Conservation (phyloP, 371 early-diverging fungal species). For the Thermomucor indicae-seudaticae region DNA sequence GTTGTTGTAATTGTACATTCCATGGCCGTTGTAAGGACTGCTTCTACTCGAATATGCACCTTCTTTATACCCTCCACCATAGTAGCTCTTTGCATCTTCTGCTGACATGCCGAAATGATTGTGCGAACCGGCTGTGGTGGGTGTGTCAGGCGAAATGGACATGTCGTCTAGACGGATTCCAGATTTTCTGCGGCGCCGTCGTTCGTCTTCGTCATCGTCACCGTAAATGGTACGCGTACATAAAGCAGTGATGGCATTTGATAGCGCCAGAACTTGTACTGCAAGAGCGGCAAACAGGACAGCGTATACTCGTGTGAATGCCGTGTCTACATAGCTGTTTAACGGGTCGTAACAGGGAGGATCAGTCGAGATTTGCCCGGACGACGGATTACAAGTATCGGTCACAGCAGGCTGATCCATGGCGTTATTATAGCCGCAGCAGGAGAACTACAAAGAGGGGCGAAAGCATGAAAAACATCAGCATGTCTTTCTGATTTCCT, state of each 20-base stretch:
- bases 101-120: constrained; percentile 11
- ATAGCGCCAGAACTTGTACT: constrained; percentile 34
- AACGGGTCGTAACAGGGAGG: constrained; percentile 28
- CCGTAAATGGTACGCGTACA: constrained; percentile 24
- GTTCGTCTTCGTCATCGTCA: constrained; percentile 36
- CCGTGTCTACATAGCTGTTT: constrained; percentile 15
- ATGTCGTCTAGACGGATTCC: constrained; percentile 44
- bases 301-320: constrained; percentile 32
- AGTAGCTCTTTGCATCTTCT: constrained; percentile 5
- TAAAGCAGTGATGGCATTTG: constrained; percentile 37
- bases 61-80: constrained; percentile 7
- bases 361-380: constrained; percentile 6
- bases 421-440: constrained; percentile 40
- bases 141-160: constrained; percentile 34
- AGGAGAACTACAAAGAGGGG: constrained; percentile 23
- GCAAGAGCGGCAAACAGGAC: constrained; percentile 39
- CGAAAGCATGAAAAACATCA: neutral
- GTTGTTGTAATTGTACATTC: constrained; percentile 10
- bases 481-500: neutral
- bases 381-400: constrained; percentile 17
- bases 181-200: constrained; percentile 42
- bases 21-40: constrained; percentile 10
- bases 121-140: constrained; percentile 24
- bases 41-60: neutral
- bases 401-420: constrained; percentile 25